A percentile compares a stretch with the other conserved stretches of the same genome.
Conservation (phyloP, 768 basidiomycete genomes). For the Leccinum fibrillosum region DNA sequence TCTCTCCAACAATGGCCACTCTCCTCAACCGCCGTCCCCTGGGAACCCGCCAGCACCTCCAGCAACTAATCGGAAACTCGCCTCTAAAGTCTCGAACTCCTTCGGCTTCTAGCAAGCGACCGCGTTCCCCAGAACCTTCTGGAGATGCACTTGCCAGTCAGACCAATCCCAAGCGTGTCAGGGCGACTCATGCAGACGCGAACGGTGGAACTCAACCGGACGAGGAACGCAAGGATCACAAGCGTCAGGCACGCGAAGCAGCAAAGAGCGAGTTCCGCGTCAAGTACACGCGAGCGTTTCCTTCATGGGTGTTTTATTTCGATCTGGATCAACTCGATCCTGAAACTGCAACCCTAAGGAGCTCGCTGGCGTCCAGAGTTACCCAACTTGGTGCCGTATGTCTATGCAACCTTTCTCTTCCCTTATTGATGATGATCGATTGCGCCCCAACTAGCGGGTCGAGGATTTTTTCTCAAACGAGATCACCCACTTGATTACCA, state of each 20-base stretch:
- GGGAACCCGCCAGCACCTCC: constrained; percentile 39
- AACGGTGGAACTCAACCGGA: constrained; percentile 26
- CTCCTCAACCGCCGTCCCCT: constrained; percentile 47
- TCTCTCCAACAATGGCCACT: constrained; percentile 38
- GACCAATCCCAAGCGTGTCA: constrained; percentile 43
- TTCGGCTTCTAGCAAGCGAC: constrained; percentile 40
- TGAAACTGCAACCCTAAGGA: constrained; percentile 33
- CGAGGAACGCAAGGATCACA: constrained; percentile 44
- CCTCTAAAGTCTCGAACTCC: constrained; percentile 35
- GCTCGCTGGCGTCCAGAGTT: constrained; percentile 53
- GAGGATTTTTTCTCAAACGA: constrained; percentile 86
- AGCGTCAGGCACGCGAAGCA: constrained; percentile 48
- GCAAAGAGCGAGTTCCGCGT: constrained; percentile 69
- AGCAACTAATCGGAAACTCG: constrained; percentile 32
- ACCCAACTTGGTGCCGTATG: constrained; percentile 75
- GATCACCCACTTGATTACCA: constrained; percentile 86
- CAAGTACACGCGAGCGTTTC: constrained; percentile 86
- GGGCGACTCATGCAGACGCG: constrained; percentile 28
- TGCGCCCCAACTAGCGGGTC: constrained; percentile 52
- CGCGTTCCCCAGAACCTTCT: constrained; percentile 48
- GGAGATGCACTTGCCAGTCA: constrained; percentile 29
- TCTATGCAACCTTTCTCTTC: constrained; percentile 14
- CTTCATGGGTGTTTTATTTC: constrained; percentile 81
- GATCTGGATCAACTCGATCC: constrained; percentile 55
- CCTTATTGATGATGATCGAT: constrained; percentile 2